Percentiles rank a stretch among this genome's conserved stretches.
Conservation (phyloP, 2,329 filamentous ascomycete species). For the Hypoxylon sp. region DNA sequence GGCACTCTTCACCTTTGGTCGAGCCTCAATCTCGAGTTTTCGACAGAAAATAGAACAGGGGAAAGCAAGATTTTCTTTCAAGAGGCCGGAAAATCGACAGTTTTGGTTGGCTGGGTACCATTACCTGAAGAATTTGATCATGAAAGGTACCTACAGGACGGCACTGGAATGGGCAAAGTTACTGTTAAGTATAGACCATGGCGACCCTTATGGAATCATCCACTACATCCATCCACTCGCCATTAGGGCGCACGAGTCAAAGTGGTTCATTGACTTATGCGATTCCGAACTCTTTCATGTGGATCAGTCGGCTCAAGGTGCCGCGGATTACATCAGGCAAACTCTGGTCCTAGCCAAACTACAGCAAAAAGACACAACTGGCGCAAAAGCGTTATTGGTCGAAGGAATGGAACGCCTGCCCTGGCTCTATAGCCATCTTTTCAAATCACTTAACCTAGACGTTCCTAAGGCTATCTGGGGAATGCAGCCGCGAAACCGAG, state of each 20-base stretch:
- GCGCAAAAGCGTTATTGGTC: constrained; percentile 75
- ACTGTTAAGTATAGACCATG: constrained; percentile 79
- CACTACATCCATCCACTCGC: constrained; percentile 88
- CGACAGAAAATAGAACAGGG: constrained; percentile 81
- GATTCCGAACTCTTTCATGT: constrained; percentile 62
- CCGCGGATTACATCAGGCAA: constrained; percentile 77
- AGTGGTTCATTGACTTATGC: constrained; percentile 81
- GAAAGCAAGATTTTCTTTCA: constrained; percentile 84
- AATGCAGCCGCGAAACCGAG: constrained; percentile 73
- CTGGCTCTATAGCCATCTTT: constrained; percentile 87
- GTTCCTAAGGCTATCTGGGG: constrained; percentile 89
- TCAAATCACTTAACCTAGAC: constrained; percentile 84
- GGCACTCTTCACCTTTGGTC: constrained; percentile 93
- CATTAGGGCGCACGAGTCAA: constrained; percentile 81
- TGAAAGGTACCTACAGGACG: constrained; percentile 94
- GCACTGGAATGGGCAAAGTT: constrained; percentile 95
- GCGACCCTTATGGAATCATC: constrained; percentile 86
- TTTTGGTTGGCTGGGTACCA: constrained; percentile 92
- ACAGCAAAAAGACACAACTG: constrained; percentile 75
- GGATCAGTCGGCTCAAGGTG: constrained; percentile 57
- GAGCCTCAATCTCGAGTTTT: constrained; percentile 88
- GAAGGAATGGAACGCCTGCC: constrained; percentile 81
- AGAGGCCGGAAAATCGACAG: constrained; percentile 88
- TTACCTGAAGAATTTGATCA: constrained; percentile 86
- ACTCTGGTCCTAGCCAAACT: constrained; percentile 83